Evolutionary conservation across 768 basidiomycete genomes (phyloP).

Genomic region (Obba rivulosa): DNA sequence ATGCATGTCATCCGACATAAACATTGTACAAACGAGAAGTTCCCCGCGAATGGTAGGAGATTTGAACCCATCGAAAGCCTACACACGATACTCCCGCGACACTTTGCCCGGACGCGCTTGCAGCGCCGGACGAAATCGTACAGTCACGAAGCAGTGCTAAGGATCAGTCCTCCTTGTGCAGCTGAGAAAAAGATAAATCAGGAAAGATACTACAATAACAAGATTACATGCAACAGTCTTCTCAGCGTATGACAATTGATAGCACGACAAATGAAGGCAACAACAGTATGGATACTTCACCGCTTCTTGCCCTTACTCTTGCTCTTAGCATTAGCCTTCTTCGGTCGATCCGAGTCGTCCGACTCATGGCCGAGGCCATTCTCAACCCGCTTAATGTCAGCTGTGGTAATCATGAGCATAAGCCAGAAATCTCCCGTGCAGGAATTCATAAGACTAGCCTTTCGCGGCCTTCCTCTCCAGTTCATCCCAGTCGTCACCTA

Average conservation of each 20-base stretch:
- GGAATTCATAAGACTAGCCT: constrained; percentile 36
- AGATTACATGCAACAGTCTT: neutral
- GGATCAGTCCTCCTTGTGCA: no score
- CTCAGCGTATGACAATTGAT: neutral
- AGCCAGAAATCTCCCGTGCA: neutral
- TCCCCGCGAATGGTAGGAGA: no score
- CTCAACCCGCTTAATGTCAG: constrained; percentile 41
- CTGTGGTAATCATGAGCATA: constrained; percentile 19
- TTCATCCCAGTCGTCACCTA: constrained; percentile 95
- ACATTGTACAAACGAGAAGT: no score
- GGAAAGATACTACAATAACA: neutral
- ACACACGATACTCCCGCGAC: no score
- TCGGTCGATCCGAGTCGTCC: constrained; percentile 35
- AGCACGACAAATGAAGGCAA: neutral
- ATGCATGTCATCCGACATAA: no score
- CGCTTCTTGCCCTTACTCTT: constrained; percentile 23
- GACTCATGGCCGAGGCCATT: constrained; percentile 28
- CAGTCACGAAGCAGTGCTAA: no score
- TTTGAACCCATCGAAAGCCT: no score
- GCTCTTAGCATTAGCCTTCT: constrained; percentile 25
- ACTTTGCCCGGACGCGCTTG: no score
- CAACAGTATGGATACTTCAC: constrained; percentile 3
- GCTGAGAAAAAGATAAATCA: no score
- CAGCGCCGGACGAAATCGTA: no score
- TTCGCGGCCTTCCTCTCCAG: constrained; percentile 88